Conservation (phyloP, 139 green algal genomes). For the Bryopsis sp. region DNA sequence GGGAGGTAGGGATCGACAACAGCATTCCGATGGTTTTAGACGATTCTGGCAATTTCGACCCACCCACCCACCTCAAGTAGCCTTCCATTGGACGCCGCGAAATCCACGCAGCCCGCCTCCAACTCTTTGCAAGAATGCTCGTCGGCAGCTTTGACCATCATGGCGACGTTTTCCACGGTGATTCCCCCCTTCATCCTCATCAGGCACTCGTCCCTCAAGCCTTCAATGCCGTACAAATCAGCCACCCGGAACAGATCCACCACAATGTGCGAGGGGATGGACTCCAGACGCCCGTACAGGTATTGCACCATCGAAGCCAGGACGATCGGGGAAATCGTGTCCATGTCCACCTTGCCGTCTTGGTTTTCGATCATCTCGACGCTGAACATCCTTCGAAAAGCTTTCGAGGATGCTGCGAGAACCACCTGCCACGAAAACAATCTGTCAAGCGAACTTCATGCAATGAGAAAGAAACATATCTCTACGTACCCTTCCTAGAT, state of each 20-base stretch:
- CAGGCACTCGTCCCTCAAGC: conserved; percentile 7
- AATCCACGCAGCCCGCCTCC: background rate
- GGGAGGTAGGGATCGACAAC: background rate
- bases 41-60: background rate
- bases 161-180: background rate
- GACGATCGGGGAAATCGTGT: background rate
- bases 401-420: conserved; percentile 3
- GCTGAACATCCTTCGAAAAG: conserved; percentile 17
- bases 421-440: no score
- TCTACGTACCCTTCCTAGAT: no score
- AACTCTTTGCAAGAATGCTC: conserved; percentile 14
- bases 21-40: background rate
- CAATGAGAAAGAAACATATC: no score
- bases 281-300: conserved; percentile 6
- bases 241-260: conserved; percentile 13
- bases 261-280: background rate
- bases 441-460: no score
- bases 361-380: conserved; percentile 11
- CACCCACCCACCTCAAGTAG: background rate
- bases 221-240: conserved; percentile 12
- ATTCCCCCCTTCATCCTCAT: conserved; percentile 5
- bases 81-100: background rate
- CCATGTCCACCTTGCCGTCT: background rate
- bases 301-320: conserved; percentile 8
- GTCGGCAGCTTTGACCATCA: conserved; percentile 1